Conservation (phyloP, 164 flowering plant genomes). For the Euptelea pleiosperma region DNA sequence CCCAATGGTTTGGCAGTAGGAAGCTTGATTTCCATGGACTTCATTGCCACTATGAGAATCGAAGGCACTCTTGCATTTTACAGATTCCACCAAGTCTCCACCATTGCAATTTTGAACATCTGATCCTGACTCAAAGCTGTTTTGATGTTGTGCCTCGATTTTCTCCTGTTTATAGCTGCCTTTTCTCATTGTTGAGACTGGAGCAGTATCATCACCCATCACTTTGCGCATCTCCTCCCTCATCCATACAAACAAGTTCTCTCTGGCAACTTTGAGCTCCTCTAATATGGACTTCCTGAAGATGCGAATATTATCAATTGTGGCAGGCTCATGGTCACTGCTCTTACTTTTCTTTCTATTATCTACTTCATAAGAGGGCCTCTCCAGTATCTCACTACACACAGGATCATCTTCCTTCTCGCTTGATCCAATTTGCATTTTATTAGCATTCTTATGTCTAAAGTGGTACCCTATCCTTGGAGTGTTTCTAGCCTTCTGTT, state of each 20-base stretch:
- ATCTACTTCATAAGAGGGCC: constrained; percentile 6
- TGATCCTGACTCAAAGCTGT: constrained; percentile 12
- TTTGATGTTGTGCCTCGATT: too few species aligned
- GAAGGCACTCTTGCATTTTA: constrained; percentile 11
- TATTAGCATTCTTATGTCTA: constrained; percentile 12
- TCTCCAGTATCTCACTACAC: too few species aligned
- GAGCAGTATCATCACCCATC: constrained; percentile 13
- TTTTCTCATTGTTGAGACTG: constrained; percentile 7
- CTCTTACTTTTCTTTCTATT: constrained; percentile 17
- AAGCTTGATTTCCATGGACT: too few species aligned
- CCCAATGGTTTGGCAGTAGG: too few species aligned
- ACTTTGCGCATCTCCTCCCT: constrained; percentile 37
- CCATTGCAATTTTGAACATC: constrained; percentile 17
- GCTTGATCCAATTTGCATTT: constrained; percentile 5
- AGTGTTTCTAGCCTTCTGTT: not conserved
- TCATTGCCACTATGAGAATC: constrained; percentile 7
- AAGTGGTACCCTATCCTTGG: constrained; percentile 3
- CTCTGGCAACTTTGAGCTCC: constrained; percentile 36
- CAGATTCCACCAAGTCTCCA: constrained; percentile 1
- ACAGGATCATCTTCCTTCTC: constrained; percentile 16
- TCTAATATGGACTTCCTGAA: constrained; percentile 35
- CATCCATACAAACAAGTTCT: constrained; percentile 34
- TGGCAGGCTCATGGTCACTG: constrained; percentile 7
- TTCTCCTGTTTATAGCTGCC: too few species aligned
- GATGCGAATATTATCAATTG: constrained; percentile 20